Evolutionary conservation across 129 eudicot species (phyloP), one percentile per base, ranked within the genome.

Genomic region (Tanacetum coccineum): DNA sequence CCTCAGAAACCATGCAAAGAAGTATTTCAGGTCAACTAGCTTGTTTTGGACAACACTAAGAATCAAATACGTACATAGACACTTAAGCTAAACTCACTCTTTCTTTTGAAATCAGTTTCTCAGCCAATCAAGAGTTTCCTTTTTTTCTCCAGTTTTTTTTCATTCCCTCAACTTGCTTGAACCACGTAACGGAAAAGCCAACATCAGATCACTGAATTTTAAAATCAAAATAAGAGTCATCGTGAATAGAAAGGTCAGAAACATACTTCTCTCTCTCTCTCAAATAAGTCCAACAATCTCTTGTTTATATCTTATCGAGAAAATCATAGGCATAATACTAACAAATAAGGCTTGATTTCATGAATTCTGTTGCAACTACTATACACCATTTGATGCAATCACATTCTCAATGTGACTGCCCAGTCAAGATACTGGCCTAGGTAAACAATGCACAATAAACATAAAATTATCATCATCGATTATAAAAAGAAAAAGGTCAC

Each of bases 261-360:
- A 78, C 96, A 79, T 70, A 87, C 99, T 66, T 86, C 81, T n/a
- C 85, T 93, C 96, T 57, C 82, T 76, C 7, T 10, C 65, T n/a
- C n/a, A 40, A 42, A 22, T 62, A 93, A 70, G 13, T 84, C 70
- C 3, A 66, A 49, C 4, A 81, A 62, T 78, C 87, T 77, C 36
- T 19, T 74, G 66, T 80, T 71, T 44, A 89, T 22, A 67, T 86
- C 89, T n/a, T 76, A n/a, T n/a, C n/a, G n/a, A n/a, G n/a, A n/a
- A n/a, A n/a, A n/a, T n/a, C n/a, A n/a, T n/a, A n/a, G n/a, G n/a
- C n/a, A n/a, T n/a, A n/a, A n/a, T n/a, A n/a, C n/a, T n/a, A n/a
- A n/a, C n/a, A n/a, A n/a, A n/a, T n/a, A n/a, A n/a, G n/a, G n/a
- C n/a, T n/a, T n/a, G n/a, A n/a, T n/a, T n/a, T n/a, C n/a, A n/a